Evolutionary conservation across 1,284 basidiomycete species (phyloP).

Genomic region (Cutaneotrichosporon daszewskae): DNA sequence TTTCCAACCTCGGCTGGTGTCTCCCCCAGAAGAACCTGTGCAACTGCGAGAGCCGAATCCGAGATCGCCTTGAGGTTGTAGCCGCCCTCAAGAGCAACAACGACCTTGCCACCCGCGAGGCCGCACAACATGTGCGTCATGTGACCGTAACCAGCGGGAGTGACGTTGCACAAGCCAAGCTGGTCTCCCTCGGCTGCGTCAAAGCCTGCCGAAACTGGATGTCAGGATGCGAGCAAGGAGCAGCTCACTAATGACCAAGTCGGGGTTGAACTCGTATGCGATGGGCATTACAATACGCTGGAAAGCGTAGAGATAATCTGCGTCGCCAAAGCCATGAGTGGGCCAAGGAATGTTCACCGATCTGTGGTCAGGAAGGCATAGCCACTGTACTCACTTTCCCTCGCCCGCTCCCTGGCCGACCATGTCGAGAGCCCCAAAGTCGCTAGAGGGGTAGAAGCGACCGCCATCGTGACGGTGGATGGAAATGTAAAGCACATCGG

Average conservation of each 20-base stretch:
- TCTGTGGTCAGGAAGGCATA: too few relatives aligned
- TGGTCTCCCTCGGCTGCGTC: slow-evolving; percentile 92
- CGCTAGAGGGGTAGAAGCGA: slow-evolving; percentile 84
- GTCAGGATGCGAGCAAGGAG: background rate
- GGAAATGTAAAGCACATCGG: slow-evolving; percentile 89
- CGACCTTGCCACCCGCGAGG: slow-evolving; percentile 81
- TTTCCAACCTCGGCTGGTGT: slow-evolving; percentile 67
- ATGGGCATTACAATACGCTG: slow-evolving; percentile 96
- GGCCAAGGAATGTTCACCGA: slow-evolving; percentile 98
- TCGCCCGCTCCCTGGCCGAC: slow-evolving; percentile 76
- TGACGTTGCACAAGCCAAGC: slow-evolving; percentile 83
- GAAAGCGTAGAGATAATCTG: slow-evolving; percentile 95
- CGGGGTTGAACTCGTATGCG: slow-evolving; percentile 90
- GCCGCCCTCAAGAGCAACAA: slow-evolving; percentile 95
- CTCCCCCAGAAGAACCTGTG: slow-evolving; percentile 77
- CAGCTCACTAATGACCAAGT: slow-evolving; percentile 84
- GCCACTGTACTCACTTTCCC: slow-evolving; percentile 92
- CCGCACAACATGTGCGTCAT: slow-evolving; percentile 95
- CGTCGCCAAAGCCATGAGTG: slow-evolving; percentile 77
- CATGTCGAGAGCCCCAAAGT: slow-evolving; percentile 78
- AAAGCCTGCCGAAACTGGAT: slow-evolving; percentile 89
- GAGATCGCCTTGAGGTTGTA: slow-evolving; percentile 91
- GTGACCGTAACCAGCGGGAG: slow-evolving; percentile 92
- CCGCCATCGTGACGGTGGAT: slow-evolving; percentile 91
- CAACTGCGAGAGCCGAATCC: slow-evolving; percentile 77